phyloP scores from a whole-genome alignment of 2,329 filamentous ascomycete genomes.

The Aureobasidium sp. region DNA sequence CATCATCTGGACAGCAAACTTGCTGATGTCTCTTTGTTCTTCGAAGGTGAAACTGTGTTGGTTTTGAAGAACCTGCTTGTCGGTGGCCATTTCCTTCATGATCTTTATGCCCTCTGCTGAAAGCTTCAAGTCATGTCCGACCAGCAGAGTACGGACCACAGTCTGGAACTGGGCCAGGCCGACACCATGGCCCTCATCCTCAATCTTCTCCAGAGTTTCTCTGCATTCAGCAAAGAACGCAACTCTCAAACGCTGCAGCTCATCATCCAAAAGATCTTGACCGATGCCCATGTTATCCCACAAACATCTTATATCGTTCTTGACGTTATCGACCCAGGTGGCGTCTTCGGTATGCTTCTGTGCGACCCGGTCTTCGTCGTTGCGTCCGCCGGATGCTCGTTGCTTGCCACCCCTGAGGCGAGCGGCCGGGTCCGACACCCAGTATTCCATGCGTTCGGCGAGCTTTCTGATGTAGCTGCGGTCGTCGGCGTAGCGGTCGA shows the following conservation, averaged over 20 bases:
- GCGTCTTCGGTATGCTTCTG: background rate
- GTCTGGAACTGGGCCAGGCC: background rate
- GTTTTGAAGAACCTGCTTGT: background rate
- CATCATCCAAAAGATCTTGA: background rate
- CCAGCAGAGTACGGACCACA: background rate
- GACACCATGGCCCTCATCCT: background rate
- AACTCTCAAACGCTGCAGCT: background rate
- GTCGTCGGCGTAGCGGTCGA: background rate
- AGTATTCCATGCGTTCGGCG: background rate
- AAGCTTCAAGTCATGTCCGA: background rate
- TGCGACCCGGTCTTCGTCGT: background rate
- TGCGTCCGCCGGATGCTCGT: background rate
- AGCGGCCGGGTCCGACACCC: background rate
- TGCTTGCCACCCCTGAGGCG: background rate
- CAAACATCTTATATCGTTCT: background rate
- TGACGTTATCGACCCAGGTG: background rate
- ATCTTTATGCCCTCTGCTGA: background rate
- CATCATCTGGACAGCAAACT: background rate
- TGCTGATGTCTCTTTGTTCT: background rate
- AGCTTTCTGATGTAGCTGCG: background rate
- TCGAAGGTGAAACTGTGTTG: background rate
- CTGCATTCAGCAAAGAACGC: background rate
- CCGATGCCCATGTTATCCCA: background rate
- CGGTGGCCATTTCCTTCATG: conserved; percentile 5
- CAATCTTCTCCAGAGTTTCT: background rate